Conservation (phyloP, 345 rosid genomes). For the Ailanthus altissimus region DNA sequence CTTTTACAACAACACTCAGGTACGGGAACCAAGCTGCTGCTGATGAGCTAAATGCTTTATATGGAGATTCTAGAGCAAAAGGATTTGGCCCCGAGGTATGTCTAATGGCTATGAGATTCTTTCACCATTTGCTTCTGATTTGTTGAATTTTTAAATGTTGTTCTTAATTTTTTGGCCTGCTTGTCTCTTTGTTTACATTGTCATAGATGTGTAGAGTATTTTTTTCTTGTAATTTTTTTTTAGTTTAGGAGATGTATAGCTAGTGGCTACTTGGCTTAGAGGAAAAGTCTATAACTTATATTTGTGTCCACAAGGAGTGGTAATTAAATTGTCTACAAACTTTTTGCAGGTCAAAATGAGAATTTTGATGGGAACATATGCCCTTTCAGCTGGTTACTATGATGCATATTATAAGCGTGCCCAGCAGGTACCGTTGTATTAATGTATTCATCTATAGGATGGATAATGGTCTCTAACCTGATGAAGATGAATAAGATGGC, state of each 20-base stretch:
- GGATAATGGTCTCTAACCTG: not conserved
- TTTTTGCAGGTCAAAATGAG: conserved; percentile 83
- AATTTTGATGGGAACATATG: conserved; percentile 96
- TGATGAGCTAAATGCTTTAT: conserved; percentile 70
- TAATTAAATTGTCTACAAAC: not conserved
- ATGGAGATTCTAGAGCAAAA: conserved; percentile 73
- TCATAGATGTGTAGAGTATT: not conserved
- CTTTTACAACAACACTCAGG: conserved; percentile 37
- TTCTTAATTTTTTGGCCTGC: not conserved
- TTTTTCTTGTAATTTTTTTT: not conserved
- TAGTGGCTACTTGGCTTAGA: not conserved
- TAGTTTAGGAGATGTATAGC: not conserved
- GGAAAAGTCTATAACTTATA: conserved; percentile 1
- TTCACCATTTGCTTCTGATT: not conserved
- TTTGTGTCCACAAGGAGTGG: not conserved
- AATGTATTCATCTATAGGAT: not conserved
- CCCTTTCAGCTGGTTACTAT: conserved; percentile 91
- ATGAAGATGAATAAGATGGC: conserved; percentile 16
- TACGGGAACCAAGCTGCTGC: conserved; percentile 79
- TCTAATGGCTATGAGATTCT: not conserved
- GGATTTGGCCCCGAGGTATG: conserved; percentile 89
- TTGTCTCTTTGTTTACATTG: not conserved
- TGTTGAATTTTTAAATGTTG: conserved; percentile 12
- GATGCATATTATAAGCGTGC: conserved; percentile 96
- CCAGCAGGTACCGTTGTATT: conserved; percentile 59